phyloP scores from a whole-genome alignment of 2,329 filamentous ascomycete species.

The Diatrype stigma region DNA sequence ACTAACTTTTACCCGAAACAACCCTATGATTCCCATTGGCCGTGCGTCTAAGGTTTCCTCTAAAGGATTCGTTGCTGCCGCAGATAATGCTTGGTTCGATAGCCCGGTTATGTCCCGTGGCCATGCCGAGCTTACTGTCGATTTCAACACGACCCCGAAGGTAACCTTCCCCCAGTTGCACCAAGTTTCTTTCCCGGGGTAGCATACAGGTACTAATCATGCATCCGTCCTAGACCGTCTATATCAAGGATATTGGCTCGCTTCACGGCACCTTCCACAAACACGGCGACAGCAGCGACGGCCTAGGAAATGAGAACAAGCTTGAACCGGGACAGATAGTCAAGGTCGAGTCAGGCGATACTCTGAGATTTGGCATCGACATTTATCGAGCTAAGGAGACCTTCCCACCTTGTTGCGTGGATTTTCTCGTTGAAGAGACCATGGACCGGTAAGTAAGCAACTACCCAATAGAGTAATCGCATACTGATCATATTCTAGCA shows the following conservation, averaged over 20 bases:
- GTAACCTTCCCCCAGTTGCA: constrained; percentile 29
- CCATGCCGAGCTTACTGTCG: constrained; percentile 54
- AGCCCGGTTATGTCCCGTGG: constrained; percentile 67
- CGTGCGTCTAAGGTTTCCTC: constrained; percentile 41
- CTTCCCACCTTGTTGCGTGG: constrained; percentile 36
- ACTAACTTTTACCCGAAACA: constrained; percentile 24
- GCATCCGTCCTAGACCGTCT: constrained; percentile 34
- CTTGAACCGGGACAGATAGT: constrained; percentile 14
- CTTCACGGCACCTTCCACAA: constrained; percentile 52
- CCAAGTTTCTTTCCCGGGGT: background rate
- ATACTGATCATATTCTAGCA: constrained; percentile 8
- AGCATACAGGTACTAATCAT: constrained; percentile 19
- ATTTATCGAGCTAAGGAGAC: constrained; percentile 31
- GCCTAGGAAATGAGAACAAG: constrained; percentile 13
- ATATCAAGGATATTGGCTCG: constrained; percentile 43
- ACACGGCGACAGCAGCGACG: constrained; percentile 6
- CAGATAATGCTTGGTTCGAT: constrained; percentile 63
- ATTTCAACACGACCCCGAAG: constrained; percentile 33
- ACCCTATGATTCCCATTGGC: constrained; percentile 31
- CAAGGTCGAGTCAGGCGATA: constrained; percentile 31
- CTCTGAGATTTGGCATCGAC: constrained; percentile 35
- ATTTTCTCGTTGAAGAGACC: constrained; percentile 28
- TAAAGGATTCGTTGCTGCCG: constrained; percentile 36
- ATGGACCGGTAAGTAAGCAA: constrained; percentile 9
- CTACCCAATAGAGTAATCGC: background rate